A percentile compares a stretch with the other conserved stretches of the same genome.
Evolutionary conservation across 1,139 yeast genomes (phyloP).

Genomic region (Pichia sp.): DNA sequence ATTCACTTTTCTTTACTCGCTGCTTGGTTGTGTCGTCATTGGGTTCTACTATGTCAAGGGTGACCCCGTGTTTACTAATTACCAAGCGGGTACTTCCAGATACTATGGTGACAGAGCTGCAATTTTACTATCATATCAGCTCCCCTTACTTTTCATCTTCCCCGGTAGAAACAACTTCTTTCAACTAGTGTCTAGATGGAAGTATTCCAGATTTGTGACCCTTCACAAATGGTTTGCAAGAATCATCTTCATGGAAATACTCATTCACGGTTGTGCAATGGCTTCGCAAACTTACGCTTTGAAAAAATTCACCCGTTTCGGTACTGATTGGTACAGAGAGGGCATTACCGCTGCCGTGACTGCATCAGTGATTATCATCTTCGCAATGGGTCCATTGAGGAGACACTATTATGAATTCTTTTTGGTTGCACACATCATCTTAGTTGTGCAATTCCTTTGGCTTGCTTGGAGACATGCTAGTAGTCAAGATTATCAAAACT

Average conservation of each 20-base stretch:
- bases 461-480: constrained; percentile 56
- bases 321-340: constrained; percentile 38
- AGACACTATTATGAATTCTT: constrained; percentile 58
- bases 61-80: constrained; percentile 32
- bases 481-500: constrained; percentile 38
- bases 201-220: constrained; percentile 49
- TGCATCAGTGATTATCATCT: constrained; percentile 35
- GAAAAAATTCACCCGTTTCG: constrained; percentile 36
- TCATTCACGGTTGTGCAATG: constrained; percentile 49
- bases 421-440: constrained; percentile 46
- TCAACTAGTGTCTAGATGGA: constrained; percentile 61
- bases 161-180: constrained; percentile 67
- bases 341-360: constrained; percentile 47
- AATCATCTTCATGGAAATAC: constrained; percentile 30
- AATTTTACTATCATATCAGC: constrained; percentile 41
- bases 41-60: constrained; percentile 39
- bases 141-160: constrained; percentile 51
- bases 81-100: constrained; percentile 40
- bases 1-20: constrained; percentile 39
- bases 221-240: constrained; percentile 67
- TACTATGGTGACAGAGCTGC: constrained; percentile 59
- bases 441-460: constrained; percentile 50
- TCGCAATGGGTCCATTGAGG: constrained; percentile 49
- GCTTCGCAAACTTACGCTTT: constrained; percentile 32
- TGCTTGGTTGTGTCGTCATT: constrained; percentile 20